phyloP scores from a whole-genome alignment of 169 alveolate genomes.

The Plasmodium gonderi region DNA sequence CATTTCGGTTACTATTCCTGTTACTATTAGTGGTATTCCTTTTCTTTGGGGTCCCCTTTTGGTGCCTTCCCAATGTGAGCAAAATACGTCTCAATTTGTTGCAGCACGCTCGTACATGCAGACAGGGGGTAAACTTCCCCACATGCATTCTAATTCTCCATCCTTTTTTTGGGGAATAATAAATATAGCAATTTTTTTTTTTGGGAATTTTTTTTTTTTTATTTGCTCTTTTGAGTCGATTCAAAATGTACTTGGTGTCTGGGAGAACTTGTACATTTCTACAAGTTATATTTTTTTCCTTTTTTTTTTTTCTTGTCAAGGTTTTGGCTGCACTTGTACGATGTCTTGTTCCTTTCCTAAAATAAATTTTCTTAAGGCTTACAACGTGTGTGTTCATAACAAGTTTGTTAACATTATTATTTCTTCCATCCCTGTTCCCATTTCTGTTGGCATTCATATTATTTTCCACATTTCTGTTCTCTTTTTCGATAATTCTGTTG shows the following conservation, averaged over 20 bases:
- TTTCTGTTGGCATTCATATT: neutral
- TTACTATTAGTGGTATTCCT: too few relatives aligned
- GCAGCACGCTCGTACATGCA: neutral
- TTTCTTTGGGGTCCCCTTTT: neutral
- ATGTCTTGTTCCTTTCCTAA: neutral
- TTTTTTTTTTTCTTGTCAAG: neutral
- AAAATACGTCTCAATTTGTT: slow-evolving; percentile 1
- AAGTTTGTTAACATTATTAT: slow-evolving; percentile 17
- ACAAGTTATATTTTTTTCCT: neutral
- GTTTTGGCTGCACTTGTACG: neutral
- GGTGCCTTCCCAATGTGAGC: neutral
- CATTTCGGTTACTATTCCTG: neutral
- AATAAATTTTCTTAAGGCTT: slow-evolving; percentile 22
- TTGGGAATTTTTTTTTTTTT: neutral
- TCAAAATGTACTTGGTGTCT: neutral
- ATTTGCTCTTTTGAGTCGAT: neutral
- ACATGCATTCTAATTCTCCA: neutral
- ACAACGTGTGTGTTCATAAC: slow-evolving; percentile 61
- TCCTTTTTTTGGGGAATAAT: slow-evolving; percentile 14
- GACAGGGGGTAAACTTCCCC: neutral
- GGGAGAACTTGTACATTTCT: neutral
- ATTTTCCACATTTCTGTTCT: neutral
- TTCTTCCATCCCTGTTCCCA: neutral
- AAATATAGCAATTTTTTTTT: neutral
- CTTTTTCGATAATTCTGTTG: neutral